Percentiles rank a stretch among this genome's conserved stretches.
Conservation (phyloP, 2,329 filamentous ascomycete species). For the Onygena corvina region DNA sequence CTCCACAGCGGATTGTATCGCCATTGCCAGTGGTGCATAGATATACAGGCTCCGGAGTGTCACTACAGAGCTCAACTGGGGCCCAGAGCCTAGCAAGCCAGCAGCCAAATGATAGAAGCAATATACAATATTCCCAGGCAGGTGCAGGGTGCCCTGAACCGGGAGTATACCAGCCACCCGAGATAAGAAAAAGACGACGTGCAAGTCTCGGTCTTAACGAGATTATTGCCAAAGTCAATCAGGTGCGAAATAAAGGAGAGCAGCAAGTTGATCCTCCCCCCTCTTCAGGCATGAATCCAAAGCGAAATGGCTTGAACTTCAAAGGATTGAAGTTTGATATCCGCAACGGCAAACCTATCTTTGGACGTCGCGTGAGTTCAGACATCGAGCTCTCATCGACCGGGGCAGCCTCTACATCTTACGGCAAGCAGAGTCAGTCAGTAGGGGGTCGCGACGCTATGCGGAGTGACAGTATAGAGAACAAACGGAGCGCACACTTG, state of each 20-base stretch:
- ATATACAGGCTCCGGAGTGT: background rate
- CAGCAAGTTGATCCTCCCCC: background rate
- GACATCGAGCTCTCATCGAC: background rate
- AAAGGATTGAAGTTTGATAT: conserved; percentile 1
- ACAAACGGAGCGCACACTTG: background rate
- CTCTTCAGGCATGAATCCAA: background rate
- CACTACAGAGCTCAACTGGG: background rate
- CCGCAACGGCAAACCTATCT: background rate
- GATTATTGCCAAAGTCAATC: conserved; percentile 4
- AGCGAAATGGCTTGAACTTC: background rate
- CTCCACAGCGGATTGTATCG: background rate
- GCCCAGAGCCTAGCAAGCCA: background rate
- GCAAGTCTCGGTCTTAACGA: background rate
- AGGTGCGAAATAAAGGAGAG: background rate
- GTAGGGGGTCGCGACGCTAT: background rate
- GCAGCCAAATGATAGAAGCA: background rate
- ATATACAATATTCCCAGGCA: background rate
- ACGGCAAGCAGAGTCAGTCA: background rate
- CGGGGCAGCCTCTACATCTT: background rate
- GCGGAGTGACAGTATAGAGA: background rate
- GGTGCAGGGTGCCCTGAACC: conserved; percentile 1
- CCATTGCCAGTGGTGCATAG: background rate
- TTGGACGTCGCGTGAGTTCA: background rate
- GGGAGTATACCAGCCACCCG: background rate
- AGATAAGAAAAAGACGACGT: conserved; percentile 2